Evolutionary conservation across 768 basidiomycete genomes (phyloP), one percentile per base, ranked within the genome.

Genomic region (Pleurotus djamor): DNA sequence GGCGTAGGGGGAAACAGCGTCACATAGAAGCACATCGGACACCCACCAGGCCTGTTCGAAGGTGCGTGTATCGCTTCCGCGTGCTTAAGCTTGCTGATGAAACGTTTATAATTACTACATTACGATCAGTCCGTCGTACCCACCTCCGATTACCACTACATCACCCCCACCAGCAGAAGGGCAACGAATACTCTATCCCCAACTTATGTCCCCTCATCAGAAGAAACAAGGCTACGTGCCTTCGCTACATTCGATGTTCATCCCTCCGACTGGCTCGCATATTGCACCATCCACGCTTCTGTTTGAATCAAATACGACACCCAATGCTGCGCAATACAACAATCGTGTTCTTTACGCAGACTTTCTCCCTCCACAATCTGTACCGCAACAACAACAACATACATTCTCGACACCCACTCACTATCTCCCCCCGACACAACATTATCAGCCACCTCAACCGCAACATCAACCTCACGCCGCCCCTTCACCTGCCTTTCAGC

Each of bases 191-290:
- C 78, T 78, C 36, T 90, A 89, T 65, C 89, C 90, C 1, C 76
- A 83, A 13, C 81, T 92, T 36, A 93, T 93, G 91, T 85, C 87
- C 1, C 82, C 83, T 58, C 92, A 93, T 60, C 91, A 93, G 70
- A 80, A 84, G 58, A 79, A 74, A 52, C 91, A 93, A 66, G 91
- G 91, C 41, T 93, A 93, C 66, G 81, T 80, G 28, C 91, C 91
- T 0, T 91, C 89, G 4, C 70, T 87, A n/a, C 82, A 83, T 57
- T 91, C 89, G 21, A 92, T 91, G 88, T 91, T 91, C 64, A 64
- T 69, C 60, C 68, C 67, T 71, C 67, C 73, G 67, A 63, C 68
- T 63, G 65, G 69, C 62, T 69, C 71, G 44, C 71, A 75, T 58
- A 66, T 70, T 44, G 71, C 71, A 17, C 66, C 74, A 3, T 68